These are phyloP conservation scores for Globisporangium radiosum DNA, from an alignment of 352 stramenopile species.

Conservation along the genomic window DNA sequence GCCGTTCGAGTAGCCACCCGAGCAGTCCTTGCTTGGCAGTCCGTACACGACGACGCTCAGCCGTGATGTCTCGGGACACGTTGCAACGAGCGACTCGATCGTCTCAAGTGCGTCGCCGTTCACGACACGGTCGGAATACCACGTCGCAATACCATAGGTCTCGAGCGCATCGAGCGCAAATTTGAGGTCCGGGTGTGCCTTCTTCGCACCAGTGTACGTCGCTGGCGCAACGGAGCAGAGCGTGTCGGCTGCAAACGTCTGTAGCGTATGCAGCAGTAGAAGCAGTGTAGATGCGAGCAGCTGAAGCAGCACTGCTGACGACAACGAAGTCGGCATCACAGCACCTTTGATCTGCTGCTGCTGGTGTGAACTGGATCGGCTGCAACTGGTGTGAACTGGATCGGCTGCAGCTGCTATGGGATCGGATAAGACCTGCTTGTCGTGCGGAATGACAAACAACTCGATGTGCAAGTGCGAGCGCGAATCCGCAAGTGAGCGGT, in stretches of 20 bases:
- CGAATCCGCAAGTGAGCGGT: too few species aligned
- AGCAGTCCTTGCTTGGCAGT: conserved; percentile 73
- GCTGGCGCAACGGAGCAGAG: conserved; percentile 32
- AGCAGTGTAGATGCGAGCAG: background rate
- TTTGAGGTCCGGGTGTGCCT: conserved; percentile 22
- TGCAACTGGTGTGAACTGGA: too few species aligned
- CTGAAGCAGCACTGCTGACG: too few species aligned
- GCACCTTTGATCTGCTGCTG: too few species aligned
- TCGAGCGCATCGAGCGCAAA: conserved; percentile 28
- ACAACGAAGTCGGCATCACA: too few species aligned
- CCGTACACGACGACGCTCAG: conserved; percentile 35
- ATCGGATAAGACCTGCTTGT: too few species aligned
- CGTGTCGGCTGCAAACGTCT: background rate
- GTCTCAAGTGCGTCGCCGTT: conserved; percentile 19
- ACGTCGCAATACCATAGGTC: conserved; percentile 34
- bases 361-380: too few species aligned
- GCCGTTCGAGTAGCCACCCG: conserved; percentile 32
- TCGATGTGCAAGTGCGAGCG: too few species aligned
- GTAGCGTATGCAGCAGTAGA: background rate
- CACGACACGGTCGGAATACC: conserved; percentile 40
- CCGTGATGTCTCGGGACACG: conserved; percentile 25
- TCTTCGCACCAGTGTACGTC: conserved; percentile 30
- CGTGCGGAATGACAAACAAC: too few species aligned
- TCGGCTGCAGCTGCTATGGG: too few species aligned
- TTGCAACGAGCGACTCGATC: conserved; percentile 17